phyloP scores from a whole-genome alignment of 2,329 filamentous ascomycete genomes.

The Aspergillus luchuensis region DNA sequence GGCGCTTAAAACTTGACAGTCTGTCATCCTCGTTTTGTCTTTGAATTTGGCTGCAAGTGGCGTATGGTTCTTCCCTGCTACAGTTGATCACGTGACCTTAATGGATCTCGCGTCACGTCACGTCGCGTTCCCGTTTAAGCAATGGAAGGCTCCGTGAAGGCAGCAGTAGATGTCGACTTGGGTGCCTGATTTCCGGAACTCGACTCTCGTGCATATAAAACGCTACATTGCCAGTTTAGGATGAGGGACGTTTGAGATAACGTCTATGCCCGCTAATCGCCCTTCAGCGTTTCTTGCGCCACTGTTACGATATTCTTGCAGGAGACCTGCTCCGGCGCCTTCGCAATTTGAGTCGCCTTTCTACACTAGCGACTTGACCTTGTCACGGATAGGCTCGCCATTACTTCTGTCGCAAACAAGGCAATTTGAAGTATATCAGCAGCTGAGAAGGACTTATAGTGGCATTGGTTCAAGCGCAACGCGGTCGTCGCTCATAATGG shows the following conservation, averaged over 20 bases:
- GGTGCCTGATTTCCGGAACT: conserved; percentile 2
- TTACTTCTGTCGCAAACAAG: background rate
- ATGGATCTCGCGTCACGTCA: conserved; percentile 26
- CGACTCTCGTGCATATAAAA: background rate
- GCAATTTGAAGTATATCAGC: background rate
- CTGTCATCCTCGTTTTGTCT: background rate
- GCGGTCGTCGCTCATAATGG: conserved; percentile 13
- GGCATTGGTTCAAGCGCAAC: background rate
- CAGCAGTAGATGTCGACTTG: conserved; percentile 3
- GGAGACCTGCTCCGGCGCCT: conserved; percentile 14
- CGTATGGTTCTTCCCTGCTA: background rate
- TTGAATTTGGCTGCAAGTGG: background rate
- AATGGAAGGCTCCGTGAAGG: conserved; percentile 1
- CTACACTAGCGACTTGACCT: background rate
- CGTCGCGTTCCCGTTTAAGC: conserved; percentile 18
- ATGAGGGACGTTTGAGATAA: conserved; percentile 8
- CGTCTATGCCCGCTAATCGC: conserved; percentile 21
- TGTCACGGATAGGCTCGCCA: background rate
- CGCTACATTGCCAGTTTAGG: background rate
- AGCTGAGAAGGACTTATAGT: background rate
- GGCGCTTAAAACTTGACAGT: too few relatives aligned
- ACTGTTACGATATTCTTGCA: conserved; percentile 8
- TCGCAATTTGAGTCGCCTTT: background rate
- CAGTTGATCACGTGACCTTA: conserved; percentile 19
- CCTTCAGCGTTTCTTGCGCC: conserved; percentile 15